Percentiles rank a stretch among this genome's conserved stretches.
Evolutionary conservation across 2,329 filamentous ascomycete species (phyloP).

Genomic region (Verticillium isaacii): DNA sequence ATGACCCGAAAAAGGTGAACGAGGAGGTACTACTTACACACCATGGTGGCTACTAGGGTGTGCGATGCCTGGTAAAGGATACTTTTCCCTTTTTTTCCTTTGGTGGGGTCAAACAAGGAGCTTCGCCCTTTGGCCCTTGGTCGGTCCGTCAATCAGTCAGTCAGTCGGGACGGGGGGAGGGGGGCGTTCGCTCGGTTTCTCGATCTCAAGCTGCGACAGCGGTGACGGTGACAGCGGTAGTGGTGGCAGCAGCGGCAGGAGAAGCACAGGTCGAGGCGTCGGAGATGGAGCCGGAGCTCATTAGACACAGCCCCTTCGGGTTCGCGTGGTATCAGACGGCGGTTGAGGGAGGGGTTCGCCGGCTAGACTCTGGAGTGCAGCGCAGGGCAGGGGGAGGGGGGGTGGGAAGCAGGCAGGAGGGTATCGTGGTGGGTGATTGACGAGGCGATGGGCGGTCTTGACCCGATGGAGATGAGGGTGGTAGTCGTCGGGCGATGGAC

Average conservation of each 20-base stretch:
- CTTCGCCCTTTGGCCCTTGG: not conserved
- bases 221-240: not conserved
- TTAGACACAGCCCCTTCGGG: not conserved
- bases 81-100: not conserved
- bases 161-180: not conserved
- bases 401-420: not conserved
- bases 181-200: not conserved
- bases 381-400: not conserved
- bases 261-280: not conserved
- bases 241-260: not conserved
- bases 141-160: not conserved
- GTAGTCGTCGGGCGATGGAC: not conserved
- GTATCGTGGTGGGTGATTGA: not conserved
- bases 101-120: not conserved
- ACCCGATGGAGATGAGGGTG: not conserved
- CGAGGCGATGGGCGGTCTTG: not conserved
- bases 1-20: not conserved
- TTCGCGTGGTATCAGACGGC: not conserved
- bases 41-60: constrained; percentile 4
- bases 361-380: not conserved
- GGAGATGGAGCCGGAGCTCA: not conserved
- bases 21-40: constrained; percentile 10
- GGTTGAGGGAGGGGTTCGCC: not conserved
- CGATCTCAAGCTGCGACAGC: not conserved
- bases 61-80: not conserved